Base-by-base conservation (phyloP, 768 basidiomycete species). In the Chalciporus sphaerocephalus region DNA sequence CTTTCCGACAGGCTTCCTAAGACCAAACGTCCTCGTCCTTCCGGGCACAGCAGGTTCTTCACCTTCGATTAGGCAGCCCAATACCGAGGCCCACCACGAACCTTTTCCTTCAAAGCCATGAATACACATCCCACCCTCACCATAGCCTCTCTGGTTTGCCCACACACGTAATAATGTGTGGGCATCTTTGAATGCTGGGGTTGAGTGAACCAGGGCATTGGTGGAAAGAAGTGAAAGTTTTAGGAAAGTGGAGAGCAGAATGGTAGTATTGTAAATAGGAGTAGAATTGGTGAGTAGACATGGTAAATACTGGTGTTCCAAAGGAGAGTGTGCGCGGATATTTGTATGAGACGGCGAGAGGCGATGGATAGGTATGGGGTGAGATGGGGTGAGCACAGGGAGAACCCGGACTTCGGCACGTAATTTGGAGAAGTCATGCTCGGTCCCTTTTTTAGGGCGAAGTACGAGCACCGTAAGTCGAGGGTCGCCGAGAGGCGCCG, bases 61-160 rank as follows among this genome's bases (percentile, higher is more conserved):
- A 3, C 92, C 93, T 27, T 70, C 66, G 45, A 90, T 64, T 30
- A 89, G 56, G 32, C 81, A 52, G 23, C 74, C 78, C 20, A 92
- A 62, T 1, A 92, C 51, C 1, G 75, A 76, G 36, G 68, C 67
- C 90, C 90, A 92, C 77, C 74, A 85, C 4, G 72, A 59, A 1
- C 87, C 87, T 18, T 74, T 70, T 6, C 74, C 75, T 56, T 81
- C 86, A 58, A 85, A 93, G 13, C 89, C 89, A 13, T 75, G 70
- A 4, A 88, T 70, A 54, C 80, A 84, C 50, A 79, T 58, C 33
- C 67, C 62, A 10, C 84, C 80, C 50, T 75, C 73, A 2, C 80
- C 75, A 53, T 85, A 92, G 0, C 92, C 92, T 33, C 93, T 74
- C 55, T 93, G 87, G 40, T 83, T 81, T 1, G 89, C 90, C 96